These are phyloP conservation scores for Barnettozyma californica DNA, from an alignment of 805 yeast genomes.

Conservation along the genomic window DNA sequence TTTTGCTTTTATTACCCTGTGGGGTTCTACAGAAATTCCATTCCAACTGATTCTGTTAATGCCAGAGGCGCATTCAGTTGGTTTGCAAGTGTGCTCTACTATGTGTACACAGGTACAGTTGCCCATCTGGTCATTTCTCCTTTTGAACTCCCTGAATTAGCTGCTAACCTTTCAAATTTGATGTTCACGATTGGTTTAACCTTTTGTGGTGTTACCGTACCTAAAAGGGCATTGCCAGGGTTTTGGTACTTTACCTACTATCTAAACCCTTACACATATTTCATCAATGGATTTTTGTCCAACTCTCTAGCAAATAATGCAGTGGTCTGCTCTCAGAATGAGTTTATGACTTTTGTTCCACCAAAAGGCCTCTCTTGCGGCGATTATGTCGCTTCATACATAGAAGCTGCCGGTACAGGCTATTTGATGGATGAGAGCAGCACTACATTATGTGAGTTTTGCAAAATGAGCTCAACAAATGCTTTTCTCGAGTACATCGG, in stretches of 20 bases:
- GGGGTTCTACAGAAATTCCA: conserved; percentile 62
- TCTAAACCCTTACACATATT: conserved; percentile 61
- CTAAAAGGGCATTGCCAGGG: conserved; percentile 50
- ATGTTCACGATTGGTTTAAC: conserved; percentile 56
- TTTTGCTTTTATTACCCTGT: conserved; percentile 70
- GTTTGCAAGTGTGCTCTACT: conserved; percentile 44
- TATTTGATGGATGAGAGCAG: conserved; percentile 5
- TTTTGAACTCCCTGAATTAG: conserved; percentile 52
- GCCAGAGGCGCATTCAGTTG: conserved; percentile 50
- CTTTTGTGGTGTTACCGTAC: conserved; percentile 72
- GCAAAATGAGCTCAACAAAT: conserved; percentile 53
- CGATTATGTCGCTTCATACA: conserved; percentile 38
- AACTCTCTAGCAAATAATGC: conserved; percentile 46
- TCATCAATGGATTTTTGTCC: conserved; percentile 48
- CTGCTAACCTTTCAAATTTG: conserved; percentile 53
- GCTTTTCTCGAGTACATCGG: conserved; percentile 43
- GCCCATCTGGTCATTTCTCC: conserved; percentile 57
- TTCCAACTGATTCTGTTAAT: conserved; percentile 44
- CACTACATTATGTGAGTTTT: conserved; percentile 55
- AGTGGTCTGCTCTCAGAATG: conserved; percentile 43
- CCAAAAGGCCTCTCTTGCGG: conserved; percentile 54
- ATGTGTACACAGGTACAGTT: conserved; percentile 45
- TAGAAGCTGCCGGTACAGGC: conserved; percentile 25
- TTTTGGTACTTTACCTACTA: conserved; percentile 79
- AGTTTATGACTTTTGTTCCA: conserved; percentile 44